Evolutionary conservation across 1,284 basidiomycete species (phyloP), one percentile per base, ranked within the genome.

Genomic region (Jaminaea rosea): DNA sequence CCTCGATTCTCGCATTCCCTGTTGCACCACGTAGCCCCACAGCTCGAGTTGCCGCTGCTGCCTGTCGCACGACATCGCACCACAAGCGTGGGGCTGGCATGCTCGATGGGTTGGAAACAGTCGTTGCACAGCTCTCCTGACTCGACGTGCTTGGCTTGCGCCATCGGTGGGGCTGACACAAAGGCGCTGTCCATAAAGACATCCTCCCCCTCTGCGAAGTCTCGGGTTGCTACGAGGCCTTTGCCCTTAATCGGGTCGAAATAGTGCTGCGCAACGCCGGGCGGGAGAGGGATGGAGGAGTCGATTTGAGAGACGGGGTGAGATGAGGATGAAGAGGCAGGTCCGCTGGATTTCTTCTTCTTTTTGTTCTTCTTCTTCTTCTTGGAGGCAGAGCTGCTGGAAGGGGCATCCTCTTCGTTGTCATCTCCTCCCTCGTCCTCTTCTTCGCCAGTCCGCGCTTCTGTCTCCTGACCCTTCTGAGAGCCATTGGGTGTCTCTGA

Each of bases 181-280:
- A 76, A 79, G 1, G 78, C 77, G 17, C 77, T 75, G 69, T 92
- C 88, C 55, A 83, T 84, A 85, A 88, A 92, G 4, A 92, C 67
- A 8, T 82, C 76, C 58, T 90, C 86, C 0, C 85, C 87, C 62
- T 82, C 79, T 10, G 76, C 74, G 52, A 91, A 84, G 44, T 79
- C 77, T 49, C 82, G 79, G 24, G 76, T 81, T 1, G 87, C 86
- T 0, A 91, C 80, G 26, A 92, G 77, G 0, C 89, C 89, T 65
- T 92, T 91, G 8, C 88, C 88, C 67, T 85, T 88, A 55, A 79
- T 76, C 49, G 79, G 77, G 46, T 82, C 79, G 67, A 88, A 89
- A 75, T 83, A 80, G 64, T 79, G 80, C 1, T 86, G 84, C 49
- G 81, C 78, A 10, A 87, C 79, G 13, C 62, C 62, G 2, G 53